Evolutionary conservation across 2,329 filamentous ascomycete species (phyloP).

Genomic region (Fusarium sp.): DNA sequence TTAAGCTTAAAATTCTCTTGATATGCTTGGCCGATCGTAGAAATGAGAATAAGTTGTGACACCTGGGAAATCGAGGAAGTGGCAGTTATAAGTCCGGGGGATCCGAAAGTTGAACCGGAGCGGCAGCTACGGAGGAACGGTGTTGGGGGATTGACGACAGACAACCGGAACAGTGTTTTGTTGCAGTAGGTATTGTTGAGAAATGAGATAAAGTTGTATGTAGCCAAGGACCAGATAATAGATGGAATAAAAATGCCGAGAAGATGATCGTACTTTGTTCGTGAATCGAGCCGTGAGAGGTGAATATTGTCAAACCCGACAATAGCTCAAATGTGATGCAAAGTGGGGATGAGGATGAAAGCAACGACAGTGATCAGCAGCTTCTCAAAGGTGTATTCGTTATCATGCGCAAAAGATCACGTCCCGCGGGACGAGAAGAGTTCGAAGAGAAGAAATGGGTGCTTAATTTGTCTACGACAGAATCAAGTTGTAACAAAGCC

Average conservation of each 20-base stretch:
- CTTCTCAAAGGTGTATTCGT: slow-evolving; percentile 7
- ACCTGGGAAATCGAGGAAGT: slow-evolving; percentile 11
- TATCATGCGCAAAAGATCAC: slow-evolving; percentile 5
- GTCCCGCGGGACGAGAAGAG: slow-evolving; percentile 5
- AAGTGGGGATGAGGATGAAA: not conserved
- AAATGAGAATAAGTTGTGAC: slow-evolving; percentile 2
- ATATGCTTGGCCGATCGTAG: not conserved
- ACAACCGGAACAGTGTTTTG: slow-evolving; percentile 4
- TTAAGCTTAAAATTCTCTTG: slow-evolving; percentile 21
- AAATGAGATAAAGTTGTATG: not conserved
- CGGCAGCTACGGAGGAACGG: slow-evolving; percentile 17
- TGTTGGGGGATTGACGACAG: slow-evolving; percentile 29
- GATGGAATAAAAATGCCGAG: not conserved
- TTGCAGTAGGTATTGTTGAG: not conserved
- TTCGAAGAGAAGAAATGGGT: not conserved
- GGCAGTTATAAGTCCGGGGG: slow-evolving; percentile 17
- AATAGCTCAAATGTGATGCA: slow-evolving; percentile 11
- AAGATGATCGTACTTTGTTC: not conserved
- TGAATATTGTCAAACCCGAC: slow-evolving; percentile 17
- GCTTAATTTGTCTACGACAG: not conserved
- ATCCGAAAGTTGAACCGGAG: slow-evolving; percentile 36
- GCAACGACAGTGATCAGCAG: slow-evolving; percentile 8
- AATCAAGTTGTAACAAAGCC: not conserved
- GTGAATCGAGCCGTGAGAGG: not conserved
- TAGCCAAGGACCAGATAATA: not conserved